These are phyloP conservation scores for Lithocarpus polystachyus DNA, from an alignment of 306 rosid species.

Conservation along the genomic window DNA sequence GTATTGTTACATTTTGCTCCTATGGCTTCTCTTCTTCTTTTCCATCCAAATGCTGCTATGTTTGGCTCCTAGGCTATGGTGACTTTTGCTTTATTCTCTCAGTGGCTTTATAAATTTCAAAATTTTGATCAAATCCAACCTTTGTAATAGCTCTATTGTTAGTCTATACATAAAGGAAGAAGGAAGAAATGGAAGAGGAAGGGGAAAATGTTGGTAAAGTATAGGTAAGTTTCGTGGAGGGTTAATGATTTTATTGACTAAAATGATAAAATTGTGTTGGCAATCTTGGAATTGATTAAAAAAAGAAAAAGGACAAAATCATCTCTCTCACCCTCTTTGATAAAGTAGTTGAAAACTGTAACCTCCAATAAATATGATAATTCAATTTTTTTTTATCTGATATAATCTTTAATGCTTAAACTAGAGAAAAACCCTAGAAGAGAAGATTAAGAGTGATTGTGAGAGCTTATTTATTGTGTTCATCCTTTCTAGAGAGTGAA, in stretches of 20 bases:
- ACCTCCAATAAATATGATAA: too few relatives aligned
- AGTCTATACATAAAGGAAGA: slow-evolving; percentile 27
- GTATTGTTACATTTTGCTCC: background rate
- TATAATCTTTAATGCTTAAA: background rate
- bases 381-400: background rate
- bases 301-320: background rate
- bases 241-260: background rate
- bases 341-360: background rate
- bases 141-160: slow-evolving; percentile 23
- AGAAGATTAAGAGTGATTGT: too few relatives aligned
- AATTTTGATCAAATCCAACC: slow-evolving; percentile 20
- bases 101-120: slow-evolving; percentile 2
- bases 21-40: slow-evolving; percentile 7
- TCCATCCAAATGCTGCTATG: background rate
- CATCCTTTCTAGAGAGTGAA: too few relatives aligned
- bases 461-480: too few relatives aligned
- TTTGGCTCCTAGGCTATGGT: slow-evolving; percentile 7
- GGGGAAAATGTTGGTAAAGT: slow-evolving; percentile 25
- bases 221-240: slow-evolving; percentile 18
- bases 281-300: background rate
- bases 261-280: background rate
- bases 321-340: background rate
- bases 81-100: slow-evolving; percentile 3
- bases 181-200: slow-evolving; percentile 31
- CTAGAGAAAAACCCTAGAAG: too few relatives aligned